Conservation (phyloP, 1,139 yeast genomes). For the Yamadazyma sp. region DNA sequence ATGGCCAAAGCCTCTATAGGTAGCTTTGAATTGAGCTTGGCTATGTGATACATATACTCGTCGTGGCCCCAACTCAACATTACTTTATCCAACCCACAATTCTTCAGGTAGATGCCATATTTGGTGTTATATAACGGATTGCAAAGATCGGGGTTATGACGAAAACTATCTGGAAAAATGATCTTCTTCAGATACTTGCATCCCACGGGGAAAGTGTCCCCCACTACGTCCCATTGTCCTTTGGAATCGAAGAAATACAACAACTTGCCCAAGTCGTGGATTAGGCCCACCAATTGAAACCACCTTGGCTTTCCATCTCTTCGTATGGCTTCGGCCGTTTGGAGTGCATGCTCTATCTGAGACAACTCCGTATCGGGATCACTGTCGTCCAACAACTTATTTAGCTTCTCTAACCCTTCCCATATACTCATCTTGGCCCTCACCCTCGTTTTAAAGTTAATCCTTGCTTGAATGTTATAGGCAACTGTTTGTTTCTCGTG, state of each 20-base stretch:
- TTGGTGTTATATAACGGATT: conserved; percentile 68
- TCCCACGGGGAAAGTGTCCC: conserved; percentile 77
- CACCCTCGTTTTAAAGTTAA: conserved; percentile 64
- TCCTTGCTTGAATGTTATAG: conserved; percentile 68
- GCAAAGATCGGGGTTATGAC: conserved; percentile 56
- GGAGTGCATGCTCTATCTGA: conserved; percentile 74
- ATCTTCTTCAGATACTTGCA: conserved; percentile 62
- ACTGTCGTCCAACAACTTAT: conserved; percentile 65
- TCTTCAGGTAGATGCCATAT: conserved; percentile 63
- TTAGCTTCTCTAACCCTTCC: conserved; percentile 67
- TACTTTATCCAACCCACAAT: conserved; percentile 68
- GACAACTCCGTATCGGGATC: conserved; percentile 77
- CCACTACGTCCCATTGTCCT: conserved; percentile 85
- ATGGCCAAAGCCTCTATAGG: conserved; percentile 71
- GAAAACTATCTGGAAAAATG: conserved; percentile 62
- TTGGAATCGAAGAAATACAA: conserved; percentile 68
- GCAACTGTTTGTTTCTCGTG: conserved; percentile 74
- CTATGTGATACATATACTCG: conserved; percentile 74
- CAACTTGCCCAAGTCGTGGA: conserved; percentile 70
- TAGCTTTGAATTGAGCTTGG: conserved; percentile 60
- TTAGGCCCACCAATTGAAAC: conserved; percentile 73
- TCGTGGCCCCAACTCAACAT: conserved; percentile 83
- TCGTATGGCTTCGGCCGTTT: conserved; percentile 75
- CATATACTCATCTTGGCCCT: conserved; percentile 70
- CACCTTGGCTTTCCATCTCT: conserved; percentile 68